These are phyloP conservation scores for Hyphopichia khmerensis DNA, from an alignment of 1,139 yeast genomes.

Conservation along the genomic window DNA sequence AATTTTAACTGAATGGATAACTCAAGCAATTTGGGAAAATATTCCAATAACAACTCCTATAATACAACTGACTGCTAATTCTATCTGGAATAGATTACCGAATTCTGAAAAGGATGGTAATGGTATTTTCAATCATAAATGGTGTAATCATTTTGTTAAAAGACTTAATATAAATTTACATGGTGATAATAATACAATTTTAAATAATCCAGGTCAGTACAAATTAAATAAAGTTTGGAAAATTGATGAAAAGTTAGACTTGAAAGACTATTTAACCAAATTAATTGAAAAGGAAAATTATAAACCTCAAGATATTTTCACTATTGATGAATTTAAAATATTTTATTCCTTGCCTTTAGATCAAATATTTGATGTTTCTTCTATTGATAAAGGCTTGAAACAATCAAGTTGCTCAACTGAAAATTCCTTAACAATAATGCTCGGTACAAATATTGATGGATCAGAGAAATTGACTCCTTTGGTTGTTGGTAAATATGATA, in stretches of 20 bases:
- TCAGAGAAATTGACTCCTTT: conserved; percentile 60
- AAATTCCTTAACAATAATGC: conserved; percentile 57
- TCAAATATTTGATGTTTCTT: conserved; percentile 51
- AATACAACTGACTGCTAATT: conserved; percentile 61
- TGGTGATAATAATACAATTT: conserved; percentile 45
- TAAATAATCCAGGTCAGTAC: conserved; percentile 26
- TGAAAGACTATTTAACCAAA: conserved; percentile 33
- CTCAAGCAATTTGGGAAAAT: conserved; percentile 66
- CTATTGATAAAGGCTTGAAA: conserved; percentile 46
- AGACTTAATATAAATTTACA: conserved; percentile 53
- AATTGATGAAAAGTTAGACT: conserved; percentile 53
- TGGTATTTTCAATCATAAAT: conserved; percentile 62
- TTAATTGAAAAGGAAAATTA: conserved; percentile 34
- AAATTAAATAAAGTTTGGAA: conserved; percentile 61
- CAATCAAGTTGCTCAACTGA: conserved; percentile 50
- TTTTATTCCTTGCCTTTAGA: conserved; percentile 64
- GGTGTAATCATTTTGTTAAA: conserved; percentile 61
- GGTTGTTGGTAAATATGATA: conserved; percentile 60
- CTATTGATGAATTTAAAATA: conserved; percentile 60
- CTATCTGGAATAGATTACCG: conserved; percentile 64
- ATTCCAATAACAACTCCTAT: conserved; percentile 66
- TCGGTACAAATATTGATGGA: conserved; percentile 64
- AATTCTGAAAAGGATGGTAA: conserved; percentile 56
- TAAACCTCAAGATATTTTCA: conserved; percentile 54
- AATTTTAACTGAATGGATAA: conserved; percentile 65